These are phyloP conservation scores for Phytophthora citrophthora DNA, from an alignment of 352 stramenopile genomes.

Conservation along the genomic window DNA sequence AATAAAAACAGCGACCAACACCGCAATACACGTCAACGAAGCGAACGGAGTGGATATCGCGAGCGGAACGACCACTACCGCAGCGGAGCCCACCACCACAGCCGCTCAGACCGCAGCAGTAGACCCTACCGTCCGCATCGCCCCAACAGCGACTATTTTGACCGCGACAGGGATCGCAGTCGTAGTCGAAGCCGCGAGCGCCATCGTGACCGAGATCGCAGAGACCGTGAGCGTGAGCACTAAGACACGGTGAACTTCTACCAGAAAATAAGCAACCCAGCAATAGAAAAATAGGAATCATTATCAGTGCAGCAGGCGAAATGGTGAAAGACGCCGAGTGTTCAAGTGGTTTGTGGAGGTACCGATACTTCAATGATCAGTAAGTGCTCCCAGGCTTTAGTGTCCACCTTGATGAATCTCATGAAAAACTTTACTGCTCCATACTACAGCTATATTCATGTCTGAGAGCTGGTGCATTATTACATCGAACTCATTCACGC, in stretches of 20 bases:
- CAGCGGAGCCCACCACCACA: slow-evolving; percentile 32
- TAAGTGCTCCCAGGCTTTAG: too few relatives aligned
- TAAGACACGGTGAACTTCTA: slow-evolving; percentile 1
- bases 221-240: slow-evolving; percentile 30
- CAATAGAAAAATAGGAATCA: slow-evolving; percentile 6
- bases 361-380: not conserved
- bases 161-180: slow-evolving; percentile 43
- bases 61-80: slow-evolving; percentile 45
- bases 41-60: slow-evolving; percentile 36
- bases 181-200: slow-evolving; percentile 41
- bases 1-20: slow-evolving; percentile 35
- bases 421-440: too few relatives aligned
- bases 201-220: slow-evolving; percentile 37
- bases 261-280: not conserved
- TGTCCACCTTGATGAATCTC: too few relatives aligned
- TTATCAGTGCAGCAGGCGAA: slow-evolving; percentile 5
- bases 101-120: slow-evolving; percentile 30
- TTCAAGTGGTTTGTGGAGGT: too few relatives aligned
- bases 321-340: too few relatives aligned
- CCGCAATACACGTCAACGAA: slow-evolving; percentile 36
- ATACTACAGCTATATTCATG: too few relatives aligned
- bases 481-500: too few relatives aligned
- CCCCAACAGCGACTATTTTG: slow-evolving; percentile 45
- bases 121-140: slow-evolving; percentile 38
- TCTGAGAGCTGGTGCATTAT: not conserved